Percentiles rank a stretch among this genome's conserved stretches.
Evolutionary conservation across 2,329 filamentous ascomycete genomes (phyloP).

Genomic region (Graphilbum fragrans): DNA sequence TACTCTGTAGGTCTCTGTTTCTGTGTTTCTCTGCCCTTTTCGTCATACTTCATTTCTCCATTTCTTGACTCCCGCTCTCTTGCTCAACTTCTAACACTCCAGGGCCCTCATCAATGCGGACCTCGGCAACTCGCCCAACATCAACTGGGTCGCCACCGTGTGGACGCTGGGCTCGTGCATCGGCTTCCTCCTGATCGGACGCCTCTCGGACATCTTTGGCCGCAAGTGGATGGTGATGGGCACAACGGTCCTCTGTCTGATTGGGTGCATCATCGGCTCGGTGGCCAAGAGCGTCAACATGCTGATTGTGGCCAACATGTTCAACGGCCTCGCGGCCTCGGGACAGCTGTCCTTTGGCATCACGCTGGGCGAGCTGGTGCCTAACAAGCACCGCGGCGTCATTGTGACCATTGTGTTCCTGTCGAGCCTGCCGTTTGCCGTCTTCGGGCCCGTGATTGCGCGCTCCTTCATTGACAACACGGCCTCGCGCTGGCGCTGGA

Average conservation of each 20-base stretch:
- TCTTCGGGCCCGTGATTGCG: conserved; percentile 34
- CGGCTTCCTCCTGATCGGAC: conserved; percentile 27
- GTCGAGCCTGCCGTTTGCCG: conserved; percentile 25
- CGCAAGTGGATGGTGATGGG: conserved; percentile 27
- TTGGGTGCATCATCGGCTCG: conserved; percentile 24
- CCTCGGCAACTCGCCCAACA: conserved; percentile 18
- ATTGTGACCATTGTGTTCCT: conserved; percentile 25
- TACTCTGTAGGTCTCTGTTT: too few relatives aligned
- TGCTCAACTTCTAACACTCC: too few relatives aligned
- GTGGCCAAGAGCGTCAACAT: conserved; percentile 20
- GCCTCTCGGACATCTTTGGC: conserved; percentile 30
- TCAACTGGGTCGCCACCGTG: conserved; percentile 21
- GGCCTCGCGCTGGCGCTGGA: conserved; percentile 32
- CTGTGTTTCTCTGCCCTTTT: too few relatives aligned
- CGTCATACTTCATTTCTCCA: too few relatives aligned
- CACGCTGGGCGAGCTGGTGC: conserved; percentile 29
- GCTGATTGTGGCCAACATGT: conserved; percentile 24
- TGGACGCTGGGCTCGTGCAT: conserved; percentile 26
- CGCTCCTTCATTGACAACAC: conserved; percentile 30
- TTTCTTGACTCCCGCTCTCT: too few relatives aligned
- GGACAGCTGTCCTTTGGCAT: conserved; percentile 29
- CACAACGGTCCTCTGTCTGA: conserved; percentile 18
- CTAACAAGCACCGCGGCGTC: conserved; percentile 26
- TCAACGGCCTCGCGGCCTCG: conserved; percentile 25
- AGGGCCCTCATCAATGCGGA: conserved; percentile 20